These are phyloP conservation scores for Candida rishiriensis DNA, from an alignment of 805 yeast genomes.

Conservation along the genomic window DNA sequence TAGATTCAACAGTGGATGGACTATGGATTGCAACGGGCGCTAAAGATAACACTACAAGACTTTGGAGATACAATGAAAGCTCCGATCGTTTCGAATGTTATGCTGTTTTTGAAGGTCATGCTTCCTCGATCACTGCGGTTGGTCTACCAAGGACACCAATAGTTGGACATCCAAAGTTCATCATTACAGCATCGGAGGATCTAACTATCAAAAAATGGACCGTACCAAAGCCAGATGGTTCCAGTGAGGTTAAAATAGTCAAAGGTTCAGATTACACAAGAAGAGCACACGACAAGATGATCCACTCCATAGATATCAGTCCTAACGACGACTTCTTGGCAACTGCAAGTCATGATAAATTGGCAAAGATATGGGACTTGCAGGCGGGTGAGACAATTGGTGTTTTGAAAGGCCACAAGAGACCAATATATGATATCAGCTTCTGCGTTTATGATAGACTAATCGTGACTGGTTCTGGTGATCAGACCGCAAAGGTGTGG, in stretches of 20 bases:
- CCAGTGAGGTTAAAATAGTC: conserved; percentile 28
- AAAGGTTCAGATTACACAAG: conserved; percentile 80
- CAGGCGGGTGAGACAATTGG: conserved; percentile 86
- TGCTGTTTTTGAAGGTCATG: conserved; percentile 79
- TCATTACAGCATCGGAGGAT: conserved; percentile 82
- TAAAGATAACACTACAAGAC: conserved; percentile 78
- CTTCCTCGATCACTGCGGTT: conserved; percentile 80
- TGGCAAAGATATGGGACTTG: conserved; percentile 84
- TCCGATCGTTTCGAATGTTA: conserved; percentile 37
- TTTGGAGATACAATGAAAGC: conserved; percentile 67
- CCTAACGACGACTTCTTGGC: conserved; percentile 88
- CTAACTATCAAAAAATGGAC: conserved; percentile 84
- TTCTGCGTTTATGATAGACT: conserved; percentile 78
- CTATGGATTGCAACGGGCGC: conserved; percentile 88
- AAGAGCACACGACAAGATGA: conserved; percentile 95
- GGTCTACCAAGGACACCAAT: conserved; percentile 57
- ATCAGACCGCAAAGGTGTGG: conserved; percentile 88
- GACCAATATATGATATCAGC: conserved; percentile 91
- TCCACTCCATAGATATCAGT: conserved; percentile 83
- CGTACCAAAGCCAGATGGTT: conserved; percentile 44
- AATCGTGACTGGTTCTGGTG: conserved; percentile 85
- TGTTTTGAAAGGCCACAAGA: conserved; percentile 79
- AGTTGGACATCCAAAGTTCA: conserved; percentile 51
- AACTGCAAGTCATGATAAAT: conserved; percentile 90
- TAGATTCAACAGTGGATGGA: conserved; percentile 79